Evolutionary conservation across 1,139 yeast genomes (phyloP).

Genomic region (Nakaseomyces bracarensis): DNA sequence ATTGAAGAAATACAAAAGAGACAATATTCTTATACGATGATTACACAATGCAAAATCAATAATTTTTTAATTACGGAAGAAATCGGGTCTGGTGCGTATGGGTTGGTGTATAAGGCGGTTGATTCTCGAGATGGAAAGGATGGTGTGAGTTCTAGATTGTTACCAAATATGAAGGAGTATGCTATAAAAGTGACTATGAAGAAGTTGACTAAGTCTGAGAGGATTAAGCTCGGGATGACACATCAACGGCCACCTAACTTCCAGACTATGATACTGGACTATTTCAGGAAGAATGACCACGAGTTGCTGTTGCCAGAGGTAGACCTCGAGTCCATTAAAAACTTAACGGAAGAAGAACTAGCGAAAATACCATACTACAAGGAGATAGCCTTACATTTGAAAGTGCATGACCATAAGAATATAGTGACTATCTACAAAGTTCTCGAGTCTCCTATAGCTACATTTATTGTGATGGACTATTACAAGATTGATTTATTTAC

Average conservation of each 20-base stretch:
- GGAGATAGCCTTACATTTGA: slow-evolving; percentile 68
- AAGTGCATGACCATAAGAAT: slow-evolving; percentile 70
- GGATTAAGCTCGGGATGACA: neutral
- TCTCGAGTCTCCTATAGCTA: slow-evolving; percentile 44
- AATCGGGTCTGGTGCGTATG: slow-evolving; percentile 85
- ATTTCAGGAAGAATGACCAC: slow-evolving; percentile 23
- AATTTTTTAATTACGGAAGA: slow-evolving; percentile 22
- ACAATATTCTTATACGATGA: no score
- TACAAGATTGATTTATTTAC: slow-evolving; percentile 74
- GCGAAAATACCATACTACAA: slow-evolving; percentile 32
- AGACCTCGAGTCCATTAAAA: slow-evolving; percentile 24
- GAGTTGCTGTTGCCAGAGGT: slow-evolving; percentile 26
- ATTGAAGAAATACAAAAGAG: no score
- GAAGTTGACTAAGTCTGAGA: slow-evolving; percentile 9
- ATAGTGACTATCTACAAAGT: slow-evolving; percentile 67
- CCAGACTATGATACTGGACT: slow-evolving; percentile 24
- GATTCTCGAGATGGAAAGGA: slow-evolving; percentile 41
- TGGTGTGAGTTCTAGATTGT: neutral
- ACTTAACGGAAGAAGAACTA: slow-evolving; percentile 20
- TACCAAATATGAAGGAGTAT: slow-evolving; percentile 31
- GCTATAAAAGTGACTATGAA: slow-evolving; percentile 74
- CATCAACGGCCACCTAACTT: slow-evolving; percentile 9
- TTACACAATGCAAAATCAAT: slow-evolving; percentile 26
- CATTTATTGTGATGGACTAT: slow-evolving; percentile 77
- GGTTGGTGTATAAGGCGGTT: slow-evolving; percentile 67